These are phyloP conservation scores for Westerdykella aurantiaca DNA, from an alignment of 2,329 filamentous ascomycete species.

Conservation along the genomic window DNA sequence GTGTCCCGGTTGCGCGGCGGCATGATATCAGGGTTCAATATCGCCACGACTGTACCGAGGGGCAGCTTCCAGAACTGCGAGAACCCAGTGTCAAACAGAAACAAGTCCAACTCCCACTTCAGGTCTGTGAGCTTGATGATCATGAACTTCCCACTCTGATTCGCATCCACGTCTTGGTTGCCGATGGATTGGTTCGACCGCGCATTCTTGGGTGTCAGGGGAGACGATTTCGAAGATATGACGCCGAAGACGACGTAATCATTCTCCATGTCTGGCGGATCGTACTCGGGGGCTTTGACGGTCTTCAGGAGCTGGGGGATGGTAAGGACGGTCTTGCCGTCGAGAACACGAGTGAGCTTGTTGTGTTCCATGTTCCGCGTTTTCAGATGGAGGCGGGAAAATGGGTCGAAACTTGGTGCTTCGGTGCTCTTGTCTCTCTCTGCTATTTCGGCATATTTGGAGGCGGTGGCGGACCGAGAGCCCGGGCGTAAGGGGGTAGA, in stretches of 20 bases:
- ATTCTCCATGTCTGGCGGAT: constrained; percentile 72
- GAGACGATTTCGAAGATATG: constrained; percentile 81
- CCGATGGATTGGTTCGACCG: constrained; percentile 38
- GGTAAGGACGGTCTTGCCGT: constrained; percentile 68
- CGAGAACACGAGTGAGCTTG: constrained; percentile 69
- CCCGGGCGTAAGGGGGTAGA: constrained; percentile 2
- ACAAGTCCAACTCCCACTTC: constrained; percentile 85
- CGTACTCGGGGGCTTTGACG: constrained; percentile 77
- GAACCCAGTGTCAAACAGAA: constrained; percentile 86
- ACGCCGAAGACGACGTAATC: constrained; percentile 88
- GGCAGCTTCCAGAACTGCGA: constrained; percentile 91
- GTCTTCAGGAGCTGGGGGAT: constrained; percentile 75
- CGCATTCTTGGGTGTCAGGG: constrained; percentile 55
- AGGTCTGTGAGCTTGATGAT: constrained; percentile 81
- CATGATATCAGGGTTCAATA: constrained; percentile 88
- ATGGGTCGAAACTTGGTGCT: constrained; percentile 60
- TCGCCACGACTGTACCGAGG: constrained; percentile 83
- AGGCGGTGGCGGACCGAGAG: constrained; percentile 14
- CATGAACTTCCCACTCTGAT: constrained; percentile 79
- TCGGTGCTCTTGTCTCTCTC: constrained; percentile 47
- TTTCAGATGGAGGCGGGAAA: constrained; percentile 77
- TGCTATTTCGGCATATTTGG: constrained; percentile 29
- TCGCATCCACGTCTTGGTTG: constrained; percentile 46
- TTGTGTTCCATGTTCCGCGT: constrained; percentile 77
- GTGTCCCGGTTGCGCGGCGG: constrained; percentile 75